Base-by-base conservation (phyloP, 176 grass and related monocot species). In the Phyllostachys edulis region DNA sequence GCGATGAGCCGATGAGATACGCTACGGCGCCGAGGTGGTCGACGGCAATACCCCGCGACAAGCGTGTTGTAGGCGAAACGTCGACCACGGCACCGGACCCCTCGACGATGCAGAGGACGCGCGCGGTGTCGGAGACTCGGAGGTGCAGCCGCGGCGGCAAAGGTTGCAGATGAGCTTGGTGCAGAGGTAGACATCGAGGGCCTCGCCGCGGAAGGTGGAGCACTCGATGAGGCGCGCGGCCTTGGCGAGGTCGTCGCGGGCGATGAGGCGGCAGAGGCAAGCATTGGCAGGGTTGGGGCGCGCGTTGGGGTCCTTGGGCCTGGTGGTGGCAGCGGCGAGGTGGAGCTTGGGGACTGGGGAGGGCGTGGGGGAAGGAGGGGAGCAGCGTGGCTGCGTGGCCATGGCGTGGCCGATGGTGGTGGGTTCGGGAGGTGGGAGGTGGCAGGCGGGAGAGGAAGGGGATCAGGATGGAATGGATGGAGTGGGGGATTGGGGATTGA, bases 161-260 rank as follows among this genome's bases (percentile, higher is more conserved):
- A 90, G 83, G 78, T 90, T 90, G 64, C 88, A 83, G 83, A 90
- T 86, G 88, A 90, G 88, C 78, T 90, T 90, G 71, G 88, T 90
- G 78, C 88, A 90, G 55, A 90, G 88, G 83, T 90, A 86, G 64
- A 90, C 88, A 65, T 90, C 88, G 83, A 83, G 88, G 6, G 78
- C 37, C 55, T 82, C 88, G 32, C 76, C 83, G 64, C 71, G 55
- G 64, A 83, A 86, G 71, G 72, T 75, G 71, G 71, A 77, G 78
- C 46, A 65, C 63, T 85, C 83, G 54, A 90, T 83, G 55, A 90
- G 78, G 64, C 83, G 88, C 56, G 72, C 71, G 55, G 83, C 88
- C 20, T 55, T 83, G 26, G 83, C 77, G 83, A 90, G 88, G 78
- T 90, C 78, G 64, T 90, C 88, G 32, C 83, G 78, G 17, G 88